Conservation (phyloP, 2,329 filamentous ascomycete genomes). For the Aspergillus costaricaensis region DNA sequence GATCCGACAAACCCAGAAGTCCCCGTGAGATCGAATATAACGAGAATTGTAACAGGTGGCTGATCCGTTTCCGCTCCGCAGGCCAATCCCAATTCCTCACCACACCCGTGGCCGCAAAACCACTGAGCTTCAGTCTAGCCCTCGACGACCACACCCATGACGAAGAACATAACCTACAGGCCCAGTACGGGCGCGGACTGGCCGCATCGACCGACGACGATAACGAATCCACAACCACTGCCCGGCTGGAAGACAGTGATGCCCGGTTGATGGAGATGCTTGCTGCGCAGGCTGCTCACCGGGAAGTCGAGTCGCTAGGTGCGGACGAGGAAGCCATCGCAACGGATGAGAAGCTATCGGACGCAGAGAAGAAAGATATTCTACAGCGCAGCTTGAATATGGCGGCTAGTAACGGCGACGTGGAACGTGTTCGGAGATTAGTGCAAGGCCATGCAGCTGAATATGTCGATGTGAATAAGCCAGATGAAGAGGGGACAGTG, state of each 20-base stretch:
- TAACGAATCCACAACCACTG: conserved; percentile 46
- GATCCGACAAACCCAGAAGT: neutral
- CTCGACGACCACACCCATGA: conserved; percentile 77
- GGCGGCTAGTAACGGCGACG: conserved; percentile 94
- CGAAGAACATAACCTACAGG: conserved; percentile 51
- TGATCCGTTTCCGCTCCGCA: conserved; percentile 41
- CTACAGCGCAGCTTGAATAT: conserved; percentile 89
- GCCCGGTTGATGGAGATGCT: conserved; percentile 92
- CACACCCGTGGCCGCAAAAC: conserved; percentile 79
- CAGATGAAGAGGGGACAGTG: conserved; percentile 94
- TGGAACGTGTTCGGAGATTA: conserved; percentile 74
- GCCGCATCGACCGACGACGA: conserved; percentile 23
- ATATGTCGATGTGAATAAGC: conserved; percentile 80
- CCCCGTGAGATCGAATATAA: neutral
- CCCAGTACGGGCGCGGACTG: conserved; percentile 35
- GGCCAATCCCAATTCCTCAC: conserved; percentile 95
- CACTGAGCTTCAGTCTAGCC: conserved; percentile 80
- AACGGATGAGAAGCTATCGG: conserved; percentile 70
- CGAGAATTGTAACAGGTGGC: conserved; percentile 1
- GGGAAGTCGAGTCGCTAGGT: conserved; percentile 66
- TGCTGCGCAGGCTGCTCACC: conserved; percentile 85
- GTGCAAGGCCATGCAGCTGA: conserved; percentile 71
- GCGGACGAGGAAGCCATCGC: conserved; percentile 80
- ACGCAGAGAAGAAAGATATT: conserved; percentile 74
- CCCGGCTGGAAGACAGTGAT: conserved; percentile 73